A percentile compares a stretch with the other conserved stretches of the same genome.
Conservation (phyloP, 1,284 basidiomycete genomes). For the Sporisorium iseilematis-ciliati region DNA sequence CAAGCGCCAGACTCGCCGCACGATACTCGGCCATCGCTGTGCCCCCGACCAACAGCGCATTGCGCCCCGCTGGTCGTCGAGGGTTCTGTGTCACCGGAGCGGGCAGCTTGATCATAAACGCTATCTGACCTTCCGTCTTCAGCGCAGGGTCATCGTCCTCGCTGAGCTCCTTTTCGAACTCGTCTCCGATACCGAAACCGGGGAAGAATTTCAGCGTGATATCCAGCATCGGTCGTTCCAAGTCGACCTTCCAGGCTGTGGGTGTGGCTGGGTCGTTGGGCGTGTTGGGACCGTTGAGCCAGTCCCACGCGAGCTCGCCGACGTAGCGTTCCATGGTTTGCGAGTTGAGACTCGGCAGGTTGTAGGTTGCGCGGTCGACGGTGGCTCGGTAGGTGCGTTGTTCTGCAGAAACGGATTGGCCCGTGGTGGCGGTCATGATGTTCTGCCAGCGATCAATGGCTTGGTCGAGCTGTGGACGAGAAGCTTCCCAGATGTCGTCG, state of each 20-base stretch:
- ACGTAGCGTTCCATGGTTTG: constrained; percentile 53
- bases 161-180: constrained; percentile 44
- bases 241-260: constrained; percentile 37
- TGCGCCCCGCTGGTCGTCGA: constrained; percentile 31
- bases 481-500: constrained; percentile 39
- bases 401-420: not conserved
- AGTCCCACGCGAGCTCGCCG: constrained; percentile 49
- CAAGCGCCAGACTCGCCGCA: constrained; percentile 40
- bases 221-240: constrained; percentile 46
- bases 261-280: constrained; percentile 5
- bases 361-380: constrained; percentile 64
- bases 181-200: constrained; percentile 50
- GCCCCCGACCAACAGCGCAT: constrained; percentile 43
- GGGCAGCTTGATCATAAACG: constrained; percentile 44
- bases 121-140: constrained; percentile 35
- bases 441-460: constrained; percentile 41
- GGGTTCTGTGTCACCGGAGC: constrained; percentile 5
- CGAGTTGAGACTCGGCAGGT: constrained; percentile 62
- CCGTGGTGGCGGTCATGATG: constrained; percentile 17
- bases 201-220: constrained; percentile 52
- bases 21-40: constrained; percentile 53
- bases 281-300: constrained; percentile 40
- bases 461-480: constrained; percentile 17
- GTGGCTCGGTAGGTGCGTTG: constrained; percentile 48
- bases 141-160: constrained; percentile 24